phyloP scores from a whole-genome alignment of 441 rosid species.

The Caryocar brasiliense region DNA sequence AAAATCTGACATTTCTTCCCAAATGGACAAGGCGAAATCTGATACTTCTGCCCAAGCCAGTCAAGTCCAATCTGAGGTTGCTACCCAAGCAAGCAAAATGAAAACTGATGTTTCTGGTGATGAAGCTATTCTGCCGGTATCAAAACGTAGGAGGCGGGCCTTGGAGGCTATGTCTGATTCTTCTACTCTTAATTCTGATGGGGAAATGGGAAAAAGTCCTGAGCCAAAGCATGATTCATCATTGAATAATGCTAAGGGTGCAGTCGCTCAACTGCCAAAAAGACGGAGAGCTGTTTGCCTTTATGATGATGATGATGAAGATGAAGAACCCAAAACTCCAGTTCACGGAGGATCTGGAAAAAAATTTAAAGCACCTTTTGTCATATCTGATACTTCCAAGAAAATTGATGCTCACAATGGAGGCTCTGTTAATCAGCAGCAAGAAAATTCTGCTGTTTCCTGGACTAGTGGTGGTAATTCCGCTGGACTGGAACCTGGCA shows the following conservation, averaged over 20 bases:
- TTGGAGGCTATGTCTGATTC: conserved; percentile 52
- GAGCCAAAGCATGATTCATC: conserved; percentile 28
- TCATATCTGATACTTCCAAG: conserved; percentile 28
- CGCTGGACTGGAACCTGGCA: conserved; percentile 25
- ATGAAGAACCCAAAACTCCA: conserved; percentile 86
- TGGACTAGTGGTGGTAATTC: conserved; percentile 26
- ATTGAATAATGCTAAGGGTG: conserved; percentile 24
- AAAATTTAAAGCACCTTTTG: conserved; percentile 27
- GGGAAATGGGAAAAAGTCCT: conserved; percentile 33
- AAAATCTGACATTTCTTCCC: background rate
- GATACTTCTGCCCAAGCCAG: conserved; percentile 15
- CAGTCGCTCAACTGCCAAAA: conserved; percentile 36
- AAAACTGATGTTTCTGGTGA: conserved; percentile 39
- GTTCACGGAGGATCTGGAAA: conserved; percentile 56
- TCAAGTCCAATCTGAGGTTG: conserved; percentile 5
- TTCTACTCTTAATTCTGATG: conserved; percentile 28
- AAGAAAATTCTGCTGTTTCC: conserved; percentile 18
- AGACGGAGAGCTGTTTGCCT: conserved; percentile 88
- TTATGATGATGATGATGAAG: conserved; percentile 58
- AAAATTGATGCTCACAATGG: conserved; percentile 17
- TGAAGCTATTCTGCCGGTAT: conserved; percentile 52
- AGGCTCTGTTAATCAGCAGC: conserved; percentile 18
- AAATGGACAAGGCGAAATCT: conserved; percentile 22
- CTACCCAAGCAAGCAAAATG: conserved; percentile 7
- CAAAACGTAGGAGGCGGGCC: conserved; percentile 51